Evolutionary conservation across 495 filamentous ascomycete genomes (phyloP).

Genomic region (Evernia prunastri): DNA sequence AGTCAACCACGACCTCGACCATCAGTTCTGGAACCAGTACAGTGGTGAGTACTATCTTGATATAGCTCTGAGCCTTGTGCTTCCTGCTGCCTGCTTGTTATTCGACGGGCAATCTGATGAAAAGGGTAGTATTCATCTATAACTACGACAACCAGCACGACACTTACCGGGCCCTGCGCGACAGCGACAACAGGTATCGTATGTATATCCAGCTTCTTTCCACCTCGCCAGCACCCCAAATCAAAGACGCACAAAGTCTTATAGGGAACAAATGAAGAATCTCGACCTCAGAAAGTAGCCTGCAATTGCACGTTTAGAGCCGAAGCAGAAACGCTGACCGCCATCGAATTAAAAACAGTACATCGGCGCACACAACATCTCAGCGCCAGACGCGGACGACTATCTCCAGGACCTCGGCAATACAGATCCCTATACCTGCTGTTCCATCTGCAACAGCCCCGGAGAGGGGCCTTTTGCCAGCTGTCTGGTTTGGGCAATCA

Average conservation of each 20-base stretch:
- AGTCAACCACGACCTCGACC: not conserved
- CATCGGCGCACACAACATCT: not conserved
- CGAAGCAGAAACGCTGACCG: not conserved
- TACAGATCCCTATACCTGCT: not conserved
- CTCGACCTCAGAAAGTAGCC: not conserved
- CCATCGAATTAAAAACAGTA: not conserved
- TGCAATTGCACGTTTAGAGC: not conserved
- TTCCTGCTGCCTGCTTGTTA: not conserved
- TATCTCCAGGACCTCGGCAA: not conserved
- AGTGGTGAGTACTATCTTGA: not conserved
- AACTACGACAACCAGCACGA: not conserved
- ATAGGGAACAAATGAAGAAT: not conserved
- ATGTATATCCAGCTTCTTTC: not conserved
- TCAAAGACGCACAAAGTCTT: too few species aligned
- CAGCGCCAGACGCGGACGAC: not conserved
- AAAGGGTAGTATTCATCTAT: not conserved
- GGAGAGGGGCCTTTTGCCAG: not conserved
- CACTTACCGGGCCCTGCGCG: not conserved
- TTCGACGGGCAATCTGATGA: not conserved
- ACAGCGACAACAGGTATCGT: conserved; percentile 1
- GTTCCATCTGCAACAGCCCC: not conserved
- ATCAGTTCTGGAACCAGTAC: conserved; percentile 1
- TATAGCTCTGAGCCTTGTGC: not conserved
- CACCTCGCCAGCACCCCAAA: too few species aligned
- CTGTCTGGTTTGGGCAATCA: not conserved